Conservation (phyloP, 495 filamentous ascomycete species). For the Neurospora terricola region DNA sequence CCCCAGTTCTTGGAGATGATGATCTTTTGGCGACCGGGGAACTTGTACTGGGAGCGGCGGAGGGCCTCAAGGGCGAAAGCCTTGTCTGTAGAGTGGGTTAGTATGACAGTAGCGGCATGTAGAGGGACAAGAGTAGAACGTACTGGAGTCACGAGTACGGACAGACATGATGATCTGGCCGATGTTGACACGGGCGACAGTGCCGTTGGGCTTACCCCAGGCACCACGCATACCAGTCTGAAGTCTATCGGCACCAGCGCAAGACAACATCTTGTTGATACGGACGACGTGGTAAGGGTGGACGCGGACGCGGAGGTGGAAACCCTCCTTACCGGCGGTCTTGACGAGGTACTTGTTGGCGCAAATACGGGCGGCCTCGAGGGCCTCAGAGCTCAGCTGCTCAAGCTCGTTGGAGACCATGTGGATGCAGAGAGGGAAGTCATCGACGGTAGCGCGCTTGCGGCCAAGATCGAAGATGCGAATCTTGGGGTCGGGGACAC, state of each 20-base stretch:
- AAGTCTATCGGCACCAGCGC: conserved; percentile 98
- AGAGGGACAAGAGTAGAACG: conserved; percentile 20
- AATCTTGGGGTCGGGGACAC: conserved; percentile 99
- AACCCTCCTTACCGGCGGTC: conserved; percentile 93
- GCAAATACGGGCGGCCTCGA: conserved; percentile 98
- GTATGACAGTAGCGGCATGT: neutral
- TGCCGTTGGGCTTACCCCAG: conserved; percentile 97
- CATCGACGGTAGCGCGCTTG: conserved; percentile 95
- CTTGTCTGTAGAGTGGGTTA: conserved; percentile 49
- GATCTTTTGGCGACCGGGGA: conserved; percentile 99
- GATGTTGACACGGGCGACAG: conserved; percentile 97
- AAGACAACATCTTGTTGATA: conserved; percentile 99
- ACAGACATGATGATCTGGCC: conserved; percentile 96
- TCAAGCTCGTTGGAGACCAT: conserved; percentile 99
- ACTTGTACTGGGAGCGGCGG: conserved; percentile 99
- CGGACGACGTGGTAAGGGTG: conserved; percentile 99
- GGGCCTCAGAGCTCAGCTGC: conserved; percentile 95
- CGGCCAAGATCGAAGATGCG: conserved; percentile 99
- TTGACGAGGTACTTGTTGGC: conserved; percentile 99
- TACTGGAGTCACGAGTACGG: conserved; percentile 83
- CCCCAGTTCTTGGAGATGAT: conserved; percentile 99
- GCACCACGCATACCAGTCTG: conserved; percentile 99
- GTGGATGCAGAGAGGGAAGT: conserved; percentile 97
- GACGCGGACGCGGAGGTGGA: conserved; percentile 96
- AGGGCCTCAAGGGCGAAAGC: conserved; percentile 94